Evolutionary conservation across 352 stramenopile genomes (phyloP), one percentile per base, ranked within the genome.

Genomic region (Globisporangium camurandrum): DNA sequence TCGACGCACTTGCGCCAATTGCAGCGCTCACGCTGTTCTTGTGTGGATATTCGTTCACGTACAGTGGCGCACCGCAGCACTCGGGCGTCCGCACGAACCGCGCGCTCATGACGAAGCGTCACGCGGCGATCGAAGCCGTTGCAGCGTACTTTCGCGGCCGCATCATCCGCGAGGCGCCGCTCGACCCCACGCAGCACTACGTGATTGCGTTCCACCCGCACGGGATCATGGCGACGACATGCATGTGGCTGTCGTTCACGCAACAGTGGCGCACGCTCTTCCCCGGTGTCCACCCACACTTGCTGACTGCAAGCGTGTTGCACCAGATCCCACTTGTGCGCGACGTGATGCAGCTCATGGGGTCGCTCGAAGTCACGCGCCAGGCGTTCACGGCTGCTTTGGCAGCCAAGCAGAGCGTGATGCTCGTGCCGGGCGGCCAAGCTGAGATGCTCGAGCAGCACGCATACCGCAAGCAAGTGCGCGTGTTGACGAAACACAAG

Each of bases 201-300:
- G 65, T 93, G 22, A 59, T 90, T 49, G 68, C 69, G 26, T 89
- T 91, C 50, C 82, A 93, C 38, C 82, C 82, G 3, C 82, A 93
- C 48, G 82, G 82, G 24, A 86, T 91, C 51, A 84, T 86, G 62
- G 62, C 82, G 3, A 75, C 80, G 5, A 82, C 82, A 1, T 67
- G 81, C 8, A 79, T 84, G 57, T 93, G 79, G 79, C 64, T 93
- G n/a, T 69, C 80, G 52, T 88, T 89, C 51, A 86, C 62, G 3
- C 58, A 73, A 8, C 64, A 82, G 49, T 93, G 79, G 79, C 67
- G 69, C 27, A 51, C 57, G 17, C 49, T 86, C 19, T 91, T 88
- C 57, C 82, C 82, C 0, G 68, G 71, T 28, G 60, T 90, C 22
- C 69, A 88, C 46, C 70, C 77, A 6, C 66, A 77, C 39, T 71